Conservation (phyloP, 768 basidiomycete genomes). For the Mycena sanguinolenta region DNA sequence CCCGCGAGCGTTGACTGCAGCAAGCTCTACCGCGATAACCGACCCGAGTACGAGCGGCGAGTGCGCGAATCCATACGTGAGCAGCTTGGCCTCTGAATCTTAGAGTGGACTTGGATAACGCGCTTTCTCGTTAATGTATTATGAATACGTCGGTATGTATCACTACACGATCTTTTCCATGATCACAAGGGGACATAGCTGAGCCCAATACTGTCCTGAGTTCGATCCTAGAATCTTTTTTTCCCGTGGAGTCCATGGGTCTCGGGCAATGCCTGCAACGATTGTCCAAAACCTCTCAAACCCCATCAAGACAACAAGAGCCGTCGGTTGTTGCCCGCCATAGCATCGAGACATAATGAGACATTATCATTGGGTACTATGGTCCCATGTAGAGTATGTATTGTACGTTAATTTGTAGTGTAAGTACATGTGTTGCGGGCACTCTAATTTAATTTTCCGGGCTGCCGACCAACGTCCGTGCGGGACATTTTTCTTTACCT, state of each 20-base stretch:
- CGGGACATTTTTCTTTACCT: constrained; percentile 5
- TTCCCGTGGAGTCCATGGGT: too few species aligned
- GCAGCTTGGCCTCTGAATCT: constrained; percentile 81
- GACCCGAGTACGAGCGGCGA: constrained; percentile 87
- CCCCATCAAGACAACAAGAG: too few species aligned
- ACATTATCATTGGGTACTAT: neutral
- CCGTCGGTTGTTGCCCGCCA: too few species aligned
- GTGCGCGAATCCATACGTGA: constrained; percentile 87
- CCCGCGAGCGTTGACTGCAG: constrained; percentile 98
- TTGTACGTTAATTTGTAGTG: neutral
- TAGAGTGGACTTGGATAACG: neutral
- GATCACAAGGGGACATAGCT: too few species aligned
- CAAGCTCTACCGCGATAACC: constrained; percentile 95
- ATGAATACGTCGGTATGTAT: neutral
- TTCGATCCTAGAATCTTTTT: too few species aligned
- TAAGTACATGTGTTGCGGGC: neutral
- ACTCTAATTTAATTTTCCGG: constrained; percentile 2
- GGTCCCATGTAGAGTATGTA: neutral
- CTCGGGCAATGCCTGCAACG: too few species aligned
- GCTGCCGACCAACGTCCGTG: neutral
- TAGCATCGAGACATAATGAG: too few species aligned
- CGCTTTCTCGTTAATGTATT: too few species aligned
- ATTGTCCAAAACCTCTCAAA: too few species aligned
- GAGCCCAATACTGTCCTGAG: too few species aligned
- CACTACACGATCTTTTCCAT: neutral